Evolutionary conservation across 2,329 filamentous ascomycete species (phyloP).

Genomic region (Neofusicoccum cordaticola): DNA sequence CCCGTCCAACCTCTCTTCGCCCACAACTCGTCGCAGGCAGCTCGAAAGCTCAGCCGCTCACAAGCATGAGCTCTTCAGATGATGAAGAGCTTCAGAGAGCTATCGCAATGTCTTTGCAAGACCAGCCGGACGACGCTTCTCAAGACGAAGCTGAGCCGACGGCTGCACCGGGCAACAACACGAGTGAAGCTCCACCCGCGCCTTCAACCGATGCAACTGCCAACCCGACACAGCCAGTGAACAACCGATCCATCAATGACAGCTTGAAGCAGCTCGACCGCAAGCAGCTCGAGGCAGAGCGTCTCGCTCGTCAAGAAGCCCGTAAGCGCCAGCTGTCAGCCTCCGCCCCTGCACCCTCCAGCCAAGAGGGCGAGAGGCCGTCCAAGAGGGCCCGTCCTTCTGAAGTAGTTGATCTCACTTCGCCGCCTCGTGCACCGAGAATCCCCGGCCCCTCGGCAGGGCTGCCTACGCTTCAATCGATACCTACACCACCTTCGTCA

Average conservation of each 20-base stretch:
- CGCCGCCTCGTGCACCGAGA: neutral
- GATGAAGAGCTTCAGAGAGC: conserved; percentile 28
- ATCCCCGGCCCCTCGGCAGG: neutral
- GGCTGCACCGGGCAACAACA: neutral
- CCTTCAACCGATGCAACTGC: neutral
- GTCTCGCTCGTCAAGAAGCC: conserved; percentile 63
- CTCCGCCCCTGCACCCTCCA: neutral
- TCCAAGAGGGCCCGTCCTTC: neutral
- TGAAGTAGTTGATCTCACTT: neutral
- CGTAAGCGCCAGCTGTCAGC: conserved; percentile 54
- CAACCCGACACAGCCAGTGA: neutral
- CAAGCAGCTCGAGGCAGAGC: conserved; percentile 80
- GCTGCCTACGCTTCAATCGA: neutral
- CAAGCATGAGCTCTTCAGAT: conserved; percentile 24
- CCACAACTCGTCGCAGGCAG: neutral
- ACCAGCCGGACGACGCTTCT: neutral
- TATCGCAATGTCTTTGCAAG: conserved; percentile 28
- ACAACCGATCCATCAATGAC: neutral
- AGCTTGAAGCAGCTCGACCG: conserved; percentile 59
- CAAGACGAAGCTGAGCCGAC: neutral
- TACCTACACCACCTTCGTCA: neutral
- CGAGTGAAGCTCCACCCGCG: neutral
- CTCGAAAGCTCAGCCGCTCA: conserved; percentile 15
- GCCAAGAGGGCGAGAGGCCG: neutral
- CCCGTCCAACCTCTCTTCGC: neutral